A percentile compares a stretch with the other conserved stretches of the same genome.
phyloP scores from a whole-genome alignment of 140 eudicot genomes.

The Flaveria floridana region DNA sequence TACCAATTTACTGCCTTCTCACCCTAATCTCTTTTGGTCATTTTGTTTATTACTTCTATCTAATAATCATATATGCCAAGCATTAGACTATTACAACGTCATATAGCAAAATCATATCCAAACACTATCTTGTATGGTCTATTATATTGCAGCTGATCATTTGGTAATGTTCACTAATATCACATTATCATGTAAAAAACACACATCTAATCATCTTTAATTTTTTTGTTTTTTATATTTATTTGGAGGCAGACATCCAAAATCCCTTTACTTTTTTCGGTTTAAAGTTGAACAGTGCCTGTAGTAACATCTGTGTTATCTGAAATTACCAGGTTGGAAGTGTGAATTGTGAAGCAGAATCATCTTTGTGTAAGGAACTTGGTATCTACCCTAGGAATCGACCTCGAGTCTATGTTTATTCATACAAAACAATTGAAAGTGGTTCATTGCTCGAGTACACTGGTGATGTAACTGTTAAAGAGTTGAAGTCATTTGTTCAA shows the following conservation, averaged over 20 bases:
- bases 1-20: not conserved
- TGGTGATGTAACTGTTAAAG: slow-evolving; percentile 56
- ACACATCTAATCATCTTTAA: not conserved
- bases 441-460: slow-evolving; percentile 75
- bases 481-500: slow-evolving; percentile 61
- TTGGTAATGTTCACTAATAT: no score
- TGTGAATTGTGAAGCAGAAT: slow-evolving; percentile 68
- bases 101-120: no score
- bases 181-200: no score
- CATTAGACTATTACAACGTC: no score
- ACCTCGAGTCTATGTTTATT: slow-evolving; percentile 64
- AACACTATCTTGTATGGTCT: no score
- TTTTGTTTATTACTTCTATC: no score
- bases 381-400: slow-evolving; percentile 51
- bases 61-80: no score
- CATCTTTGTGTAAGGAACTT: slow-evolving; percentile 67
- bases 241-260: no score
- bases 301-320: slow-evolving; percentile 4
- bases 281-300: not conserved
- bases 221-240: no score
- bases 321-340: slow-evolving; percentile 62
- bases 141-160: no score
- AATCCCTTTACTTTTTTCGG: no score
- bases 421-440: slow-evolving; percentile 54
- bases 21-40: not conserved